Conservation (phyloP, 306 rosid species). For the Castanea mollissima region DNA sequence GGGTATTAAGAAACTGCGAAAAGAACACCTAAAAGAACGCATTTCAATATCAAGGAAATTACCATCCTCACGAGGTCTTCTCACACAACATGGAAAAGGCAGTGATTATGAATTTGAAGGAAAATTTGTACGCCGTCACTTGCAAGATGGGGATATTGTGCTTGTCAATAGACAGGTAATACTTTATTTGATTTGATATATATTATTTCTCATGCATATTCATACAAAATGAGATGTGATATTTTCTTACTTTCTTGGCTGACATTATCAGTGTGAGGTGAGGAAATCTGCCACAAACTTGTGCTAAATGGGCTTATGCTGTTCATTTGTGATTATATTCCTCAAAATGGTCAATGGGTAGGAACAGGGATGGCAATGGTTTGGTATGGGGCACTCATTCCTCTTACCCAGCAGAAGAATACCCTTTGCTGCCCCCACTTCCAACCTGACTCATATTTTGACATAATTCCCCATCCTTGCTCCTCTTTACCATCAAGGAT, state of each 20-base stretch:
- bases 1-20: slow-evolving; percentile 43
- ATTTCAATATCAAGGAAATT: slow-evolving; percentile 58
- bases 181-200: slow-evolving; percentile 17
- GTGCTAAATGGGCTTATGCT: neutral
- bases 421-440: too few relatives aligned
- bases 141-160: slow-evolving; percentile 91
- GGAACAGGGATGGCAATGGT: too few relatives aligned
- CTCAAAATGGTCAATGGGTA: too few relatives aligned
- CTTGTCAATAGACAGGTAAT: slow-evolving; percentile 94
- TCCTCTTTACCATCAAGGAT: too few relatives aligned
- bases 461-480: too few relatives aligned
- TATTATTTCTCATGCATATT: slow-evolving; percentile 1
- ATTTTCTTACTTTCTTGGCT: neutral
- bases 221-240: neutral
- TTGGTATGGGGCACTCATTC: too few relatives aligned
- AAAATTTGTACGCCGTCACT: slow-evolving; percentile 82
- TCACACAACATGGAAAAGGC: slow-evolving; percentile 53
- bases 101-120: slow-evolving; percentile 71
- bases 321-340: neutral
- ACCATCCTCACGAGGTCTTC: slow-evolving; percentile 73
- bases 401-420: too few relatives aligned
- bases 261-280: neutral
- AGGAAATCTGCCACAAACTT: neutral
- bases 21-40: slow-evolving; percentile 36
- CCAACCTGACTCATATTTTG: too few relatives aligned